These are phyloP conservation scores for Tuber umbilicatum DNA, from an alignment of 495 filamentous ascomycete species.

Conservation along the genomic window DNA sequence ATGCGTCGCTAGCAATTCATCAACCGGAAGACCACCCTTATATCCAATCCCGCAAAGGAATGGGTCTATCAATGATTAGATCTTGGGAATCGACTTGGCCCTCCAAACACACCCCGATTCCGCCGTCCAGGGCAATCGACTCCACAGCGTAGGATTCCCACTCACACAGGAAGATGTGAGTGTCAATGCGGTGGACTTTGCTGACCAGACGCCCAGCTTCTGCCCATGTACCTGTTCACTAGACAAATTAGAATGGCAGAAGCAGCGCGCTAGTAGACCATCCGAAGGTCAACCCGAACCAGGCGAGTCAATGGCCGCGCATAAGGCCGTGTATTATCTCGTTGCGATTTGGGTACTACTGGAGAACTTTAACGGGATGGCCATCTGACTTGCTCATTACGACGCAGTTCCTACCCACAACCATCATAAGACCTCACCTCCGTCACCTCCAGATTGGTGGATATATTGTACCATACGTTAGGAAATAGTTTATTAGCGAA, in stretches of 20 bases:
- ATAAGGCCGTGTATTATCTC: background rate
- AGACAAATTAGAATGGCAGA: background rate
- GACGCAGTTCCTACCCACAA: background rate
- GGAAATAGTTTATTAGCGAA: no score
- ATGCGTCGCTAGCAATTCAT: background rate
- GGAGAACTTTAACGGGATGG: background rate
- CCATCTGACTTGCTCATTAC: background rate
- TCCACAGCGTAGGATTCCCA: background rate
- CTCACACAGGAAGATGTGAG: background rate
- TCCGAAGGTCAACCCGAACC: background rate
- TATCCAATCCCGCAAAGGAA: background rate
- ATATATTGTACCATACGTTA: background rate
- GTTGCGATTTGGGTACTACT: no score
- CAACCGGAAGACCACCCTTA: background rate
- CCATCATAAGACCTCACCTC: no score
- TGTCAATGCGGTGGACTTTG: background rate
- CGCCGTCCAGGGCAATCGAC: background rate
- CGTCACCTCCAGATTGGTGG: background rate
- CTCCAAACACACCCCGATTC: background rate
- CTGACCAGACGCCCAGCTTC: background rate
- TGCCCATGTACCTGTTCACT: background rate
- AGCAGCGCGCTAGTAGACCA: no score
- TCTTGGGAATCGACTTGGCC: background rate
- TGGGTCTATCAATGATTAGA: background rate
- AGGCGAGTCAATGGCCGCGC: background rate